Evolutionary conservation across 331 rosid genomes (phyloP).

Genomic region (Malus hybrid): DNA sequence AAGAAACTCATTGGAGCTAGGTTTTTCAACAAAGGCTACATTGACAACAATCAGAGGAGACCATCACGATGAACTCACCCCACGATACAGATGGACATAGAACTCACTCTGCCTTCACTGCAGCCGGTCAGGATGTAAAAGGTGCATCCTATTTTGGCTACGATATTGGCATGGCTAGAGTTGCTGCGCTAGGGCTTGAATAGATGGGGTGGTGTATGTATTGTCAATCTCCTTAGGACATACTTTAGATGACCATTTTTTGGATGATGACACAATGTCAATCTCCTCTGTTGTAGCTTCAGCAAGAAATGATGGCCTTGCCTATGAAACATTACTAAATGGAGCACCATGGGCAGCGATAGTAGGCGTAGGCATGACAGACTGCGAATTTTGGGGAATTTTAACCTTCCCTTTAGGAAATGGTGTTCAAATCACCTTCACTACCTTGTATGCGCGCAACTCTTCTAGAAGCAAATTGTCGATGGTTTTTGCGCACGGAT

Average conservation of each 20-base stretch:
- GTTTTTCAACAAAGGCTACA: constrained; percentile 16
- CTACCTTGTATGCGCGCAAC: constrained; percentile 8
- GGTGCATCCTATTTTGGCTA: constrained; percentile 28
- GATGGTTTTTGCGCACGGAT: constrained; percentile 1
- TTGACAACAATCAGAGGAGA: background rate
- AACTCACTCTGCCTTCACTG: constrained; percentile 18
- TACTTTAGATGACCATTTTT: background rate
- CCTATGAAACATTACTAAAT: background rate
- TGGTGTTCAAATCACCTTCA: constrained; percentile 15
- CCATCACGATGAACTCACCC: constrained; percentile 10
- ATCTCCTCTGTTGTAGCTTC: constrained; percentile 1
- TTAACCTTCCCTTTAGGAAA: constrained; percentile 7
- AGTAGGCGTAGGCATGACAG: constrained; percentile 7
- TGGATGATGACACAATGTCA: constrained; percentile 14
- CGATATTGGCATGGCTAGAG: constrained; percentile 9
- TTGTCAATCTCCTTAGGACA: constrained; percentile 15
- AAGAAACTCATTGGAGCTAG: constrained; percentile 27
- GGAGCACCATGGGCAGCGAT: constrained; percentile 25
- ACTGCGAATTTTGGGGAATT: constrained; percentile 4
- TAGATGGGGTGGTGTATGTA: constrained; percentile 16
- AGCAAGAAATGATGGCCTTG: constrained; percentile 7
- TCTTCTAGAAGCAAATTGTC: background rate
- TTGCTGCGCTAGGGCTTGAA: constrained; percentile 1
- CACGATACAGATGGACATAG: constrained; percentile 18
- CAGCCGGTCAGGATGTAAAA: constrained; percentile 9